Evolutionary conservation across 2,329 filamentous ascomycete species (phyloP), one percentile per base, ranked within the genome.

Genomic region (Phialophora macrospora): DNA sequence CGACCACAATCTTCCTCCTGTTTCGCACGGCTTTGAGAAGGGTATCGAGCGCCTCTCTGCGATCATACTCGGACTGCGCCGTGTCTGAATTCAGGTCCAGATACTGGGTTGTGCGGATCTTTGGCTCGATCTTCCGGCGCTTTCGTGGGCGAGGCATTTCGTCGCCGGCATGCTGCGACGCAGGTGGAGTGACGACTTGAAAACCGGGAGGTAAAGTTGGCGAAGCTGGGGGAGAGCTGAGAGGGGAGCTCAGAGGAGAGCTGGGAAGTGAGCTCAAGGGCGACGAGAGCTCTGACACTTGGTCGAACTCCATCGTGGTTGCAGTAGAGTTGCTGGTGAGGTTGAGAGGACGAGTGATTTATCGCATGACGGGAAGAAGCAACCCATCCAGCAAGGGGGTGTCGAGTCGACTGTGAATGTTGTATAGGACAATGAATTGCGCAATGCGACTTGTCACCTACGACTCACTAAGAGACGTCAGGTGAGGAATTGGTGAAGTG

Each of bases 1-100:
- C 91, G 59, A 98, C 92, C 38, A 99, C 92, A 75, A 99, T 96
- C 81, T 97, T 97, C 80, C 93, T 91, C 82, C 95, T 95, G 75
- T 91, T 93, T 74, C 90, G 89, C 63, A 99, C 79, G 26, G 88
- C 89, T 51, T 88, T 86, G 52, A 93, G 80, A 32, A 99, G 82
- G 63, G 88, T 85, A 67, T 90, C 85, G 46, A 97, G 81, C 73
- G 89, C 84, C 32, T 80, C 77, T 68, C 84, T 79, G 68, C 94
- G 86, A 44, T 85, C 81, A 48, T 74, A 71, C 28, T 75, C 74
- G 24, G 75, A 76, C 56, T 76, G 72, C 49, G 70, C 67, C 30
- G 74, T 69, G 58, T 71, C 65, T 55, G 72, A 72, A 22, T 77
- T 76, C 44, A 98, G 80, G 77, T 97, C 89, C 46, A 99, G 84